These are phyloP conservation scores for Cutaneotrichosporon spelunceum DNA, from an alignment of 1,284 basidiomycete genomes.

Conservation along the genomic window DNA sequence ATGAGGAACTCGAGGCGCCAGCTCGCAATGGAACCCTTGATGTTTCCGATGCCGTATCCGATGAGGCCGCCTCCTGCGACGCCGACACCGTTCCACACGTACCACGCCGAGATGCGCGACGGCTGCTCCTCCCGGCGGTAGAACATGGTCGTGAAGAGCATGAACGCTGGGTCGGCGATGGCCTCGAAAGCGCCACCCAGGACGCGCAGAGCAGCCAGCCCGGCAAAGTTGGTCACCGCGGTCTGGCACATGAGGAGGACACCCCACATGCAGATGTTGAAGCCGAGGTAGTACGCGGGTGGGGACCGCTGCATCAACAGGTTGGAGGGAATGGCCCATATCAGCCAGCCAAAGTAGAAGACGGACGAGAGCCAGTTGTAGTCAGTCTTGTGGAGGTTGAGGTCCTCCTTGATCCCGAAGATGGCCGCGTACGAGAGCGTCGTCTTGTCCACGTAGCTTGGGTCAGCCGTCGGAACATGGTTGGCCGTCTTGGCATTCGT, in stretches of 20 bases:
- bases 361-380: slow-evolving; percentile 50
- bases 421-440: slow-evolving; percentile 48
- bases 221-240: slow-evolving; percentile 52
- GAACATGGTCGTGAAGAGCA: slow-evolving; percentile 46
- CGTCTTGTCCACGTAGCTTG: slow-evolving; percentile 45
- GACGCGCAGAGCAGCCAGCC: slow-evolving; percentile 53
- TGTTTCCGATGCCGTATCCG: slow-evolving; percentile 43
- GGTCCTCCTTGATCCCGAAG: slow-evolving; percentile 46
- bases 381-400: slow-evolving; percentile 39
- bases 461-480: neutral
- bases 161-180: slow-evolving; percentile 48
- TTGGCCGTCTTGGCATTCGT: neutral
- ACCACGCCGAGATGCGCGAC: slow-evolving; percentile 45
- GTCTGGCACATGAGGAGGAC: slow-evolving; percentile 52
- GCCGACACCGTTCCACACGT: slow-evolving; percentile 49
- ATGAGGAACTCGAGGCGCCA: slow-evolving; percentile 53
- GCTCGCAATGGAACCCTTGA: slow-evolving; percentile 44
- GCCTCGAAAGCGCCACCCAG: slow-evolving; percentile 54
- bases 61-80: slow-evolving; percentile 47
- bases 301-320: slow-evolving; percentile 55
- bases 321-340: slow-evolving; percentile 56
- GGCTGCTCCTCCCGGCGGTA: slow-evolving; percentile 51
- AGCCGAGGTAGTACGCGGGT: slow-evolving; percentile 53
- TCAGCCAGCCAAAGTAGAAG: slow-evolving; percentile 56
- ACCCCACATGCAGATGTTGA: slow-evolving; percentile 56